These are phyloP conservation scores for Candida hispaniensis DNA, from an alignment of 805 yeast species.

Conservation along the genomic window DNA sequence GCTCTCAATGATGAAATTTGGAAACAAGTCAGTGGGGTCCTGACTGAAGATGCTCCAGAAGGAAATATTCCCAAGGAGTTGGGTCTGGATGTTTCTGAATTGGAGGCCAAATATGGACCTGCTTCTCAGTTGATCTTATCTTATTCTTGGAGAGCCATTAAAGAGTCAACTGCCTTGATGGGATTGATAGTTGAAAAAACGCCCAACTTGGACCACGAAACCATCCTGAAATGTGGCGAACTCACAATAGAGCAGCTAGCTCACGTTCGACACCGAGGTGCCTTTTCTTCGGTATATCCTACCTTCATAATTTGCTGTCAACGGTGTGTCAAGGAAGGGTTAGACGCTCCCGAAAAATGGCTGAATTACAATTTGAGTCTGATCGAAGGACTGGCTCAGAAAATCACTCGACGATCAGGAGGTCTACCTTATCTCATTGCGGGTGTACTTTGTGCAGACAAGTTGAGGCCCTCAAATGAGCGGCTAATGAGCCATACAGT, in stretches of 20 bases:
- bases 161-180: slow-evolving; percentile 56
- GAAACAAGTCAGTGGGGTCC: slow-evolving; percentile 37
- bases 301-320: slow-evolving; percentile 58
- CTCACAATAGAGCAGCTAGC: slow-evolving; percentile 56
- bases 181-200: slow-evolving; percentile 34
- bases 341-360: slow-evolving; percentile 45
- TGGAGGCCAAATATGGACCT: slow-evolving; percentile 29
- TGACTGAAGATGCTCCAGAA: slow-evolving; percentile 63
- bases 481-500: slow-evolving; percentile 45
- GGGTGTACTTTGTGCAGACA: slow-evolving; percentile 51
- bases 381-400: slow-evolving; percentile 48
- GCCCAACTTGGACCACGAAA: slow-evolving; percentile 25
- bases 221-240: slow-evolving; percentile 38
- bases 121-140: slow-evolving; percentile 40
- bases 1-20: slow-evolving; percentile 30
- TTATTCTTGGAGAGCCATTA: slow-evolving; percentile 74
- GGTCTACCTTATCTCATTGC: slow-evolving; percentile 77
- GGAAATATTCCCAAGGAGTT: slow-evolving; percentile 43
- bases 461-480: slow-evolving; percentile 30
- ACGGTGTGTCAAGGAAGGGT: slow-evolving; percentile 36
- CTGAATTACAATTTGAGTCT: slow-evolving; percentile 42
- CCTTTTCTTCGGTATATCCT: slow-evolving; percentile 81
- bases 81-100: slow-evolving; percentile 19
- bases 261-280: slow-evolving; percentile 78
- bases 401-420: slow-evolving; percentile 82